Evolutionary conservation across 192 early-diverging fungal genomes (phyloP).

Genomic region (Phlyctochytrium planicorne): DNA sequence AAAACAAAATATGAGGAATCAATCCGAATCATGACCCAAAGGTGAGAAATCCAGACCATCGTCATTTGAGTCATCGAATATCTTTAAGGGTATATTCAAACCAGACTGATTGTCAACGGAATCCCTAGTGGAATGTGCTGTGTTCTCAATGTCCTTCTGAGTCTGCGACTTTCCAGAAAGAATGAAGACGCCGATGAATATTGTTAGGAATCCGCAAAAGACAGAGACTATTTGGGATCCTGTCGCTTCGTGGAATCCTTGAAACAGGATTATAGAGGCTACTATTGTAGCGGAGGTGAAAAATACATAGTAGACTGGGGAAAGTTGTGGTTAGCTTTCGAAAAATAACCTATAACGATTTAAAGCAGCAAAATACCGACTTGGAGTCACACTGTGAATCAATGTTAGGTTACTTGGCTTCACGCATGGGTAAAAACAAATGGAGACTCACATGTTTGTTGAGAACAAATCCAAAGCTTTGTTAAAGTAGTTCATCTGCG

Average conservation of each 20-base stretch:
- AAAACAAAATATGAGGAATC: too few species aligned
- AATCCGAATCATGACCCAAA: too few species aligned
- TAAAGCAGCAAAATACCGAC: too few species aligned
- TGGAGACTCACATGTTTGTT: too few species aligned
- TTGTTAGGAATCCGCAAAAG: conserved; percentile 87
- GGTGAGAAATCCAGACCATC: too few species aligned
- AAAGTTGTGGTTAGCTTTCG: too few species aligned
- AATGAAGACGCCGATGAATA: conserved; percentile 90
- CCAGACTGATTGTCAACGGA: neutral
- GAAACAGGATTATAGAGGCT: conserved; percentile 84
- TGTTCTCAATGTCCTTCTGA: neutral
- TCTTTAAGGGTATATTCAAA: neutral
- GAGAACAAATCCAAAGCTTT: conserved; percentile 92
- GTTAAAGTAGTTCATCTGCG: conserved; percentile 98
- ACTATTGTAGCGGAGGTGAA: conserved; percentile 94
- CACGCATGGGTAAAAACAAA: too few species aligned
- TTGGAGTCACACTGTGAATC: conserved; percentile 58
- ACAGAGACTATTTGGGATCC: conserved; percentile 61
- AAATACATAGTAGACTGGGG: conserved; percentile 88
- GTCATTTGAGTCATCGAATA: neutral
- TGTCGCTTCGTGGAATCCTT: conserved; percentile 59
- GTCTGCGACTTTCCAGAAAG: neutral
- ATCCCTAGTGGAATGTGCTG: neutral
- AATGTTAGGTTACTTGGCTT: too few species aligned
- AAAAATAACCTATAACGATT: too few species aligned